Evolutionary conservation across 1,139 yeast genomes (phyloP).

Genomic region (Yamadazyma triangularis): DNA sequence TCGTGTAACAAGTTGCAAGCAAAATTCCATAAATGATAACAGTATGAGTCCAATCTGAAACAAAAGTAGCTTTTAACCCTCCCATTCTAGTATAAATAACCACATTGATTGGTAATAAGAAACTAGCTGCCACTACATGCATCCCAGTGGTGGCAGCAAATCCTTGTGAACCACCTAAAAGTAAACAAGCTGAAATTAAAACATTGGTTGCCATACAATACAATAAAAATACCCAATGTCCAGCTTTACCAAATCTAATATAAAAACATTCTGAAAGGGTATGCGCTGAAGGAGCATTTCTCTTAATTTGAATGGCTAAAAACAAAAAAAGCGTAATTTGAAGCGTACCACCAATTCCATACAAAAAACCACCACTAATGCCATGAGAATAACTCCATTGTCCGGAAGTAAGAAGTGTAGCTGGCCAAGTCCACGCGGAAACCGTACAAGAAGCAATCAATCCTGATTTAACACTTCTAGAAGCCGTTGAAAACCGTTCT

Average conservation of each 20-base stretch:
- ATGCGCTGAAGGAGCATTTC: slow-evolving; percentile 71
- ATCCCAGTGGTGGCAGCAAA: slow-evolving; percentile 16
- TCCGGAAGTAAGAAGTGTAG: slow-evolving; percentile 31
- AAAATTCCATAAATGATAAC: slow-evolving; percentile 31
- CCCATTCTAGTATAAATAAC: slow-evolving; percentile 42
- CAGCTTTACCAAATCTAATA: slow-evolving; percentile 59
- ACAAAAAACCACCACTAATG: slow-evolving; percentile 59
- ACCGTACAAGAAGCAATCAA: slow-evolving; percentile 35
- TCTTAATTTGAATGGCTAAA: slow-evolving; percentile 69
- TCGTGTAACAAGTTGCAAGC: slow-evolving; percentile 30
- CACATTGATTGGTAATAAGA: slow-evolving; percentile 50
- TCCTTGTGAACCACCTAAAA: slow-evolving; percentile 15
- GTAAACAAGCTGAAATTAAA: slow-evolving; percentile 13
- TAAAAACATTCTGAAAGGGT: slow-evolving; percentile 69
- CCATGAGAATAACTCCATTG: slow-evolving; percentile 28
- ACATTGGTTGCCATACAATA: slow-evolving; percentile 15
- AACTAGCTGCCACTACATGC: slow-evolving; percentile 15
- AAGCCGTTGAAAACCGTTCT: slow-evolving; percentile 37
- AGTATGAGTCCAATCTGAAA: slow-evolving; percentile 44
- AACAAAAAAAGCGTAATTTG: slow-evolving; percentile 72
- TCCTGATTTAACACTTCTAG: slow-evolving; percentile 33
- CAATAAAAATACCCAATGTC: slow-evolving; percentile 12
- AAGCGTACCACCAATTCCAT: slow-evolving; percentile 74
- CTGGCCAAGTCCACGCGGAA: slow-evolving; percentile 41
- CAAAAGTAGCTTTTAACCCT: slow-evolving; percentile 43